Base-by-base conservation (phyloP, 495 filamentous ascomycete species). In the Penicillium malachiteum region DNA sequence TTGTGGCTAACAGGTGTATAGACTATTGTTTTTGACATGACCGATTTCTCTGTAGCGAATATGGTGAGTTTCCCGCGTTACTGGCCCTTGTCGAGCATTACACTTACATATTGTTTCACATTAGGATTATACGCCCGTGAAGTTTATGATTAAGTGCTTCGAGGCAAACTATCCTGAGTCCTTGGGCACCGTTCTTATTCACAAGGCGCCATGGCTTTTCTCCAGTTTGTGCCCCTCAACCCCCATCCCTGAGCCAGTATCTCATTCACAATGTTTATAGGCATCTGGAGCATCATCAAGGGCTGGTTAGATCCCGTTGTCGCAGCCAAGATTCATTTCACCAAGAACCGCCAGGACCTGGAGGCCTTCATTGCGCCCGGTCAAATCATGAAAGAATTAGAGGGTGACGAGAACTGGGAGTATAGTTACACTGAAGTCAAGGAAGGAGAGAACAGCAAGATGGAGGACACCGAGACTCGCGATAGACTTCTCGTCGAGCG, bases 81-180 rank as follows among this genome's bases (percentile, higher is more conserved):
- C 7, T 41, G 9, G 39, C 14, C 17, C 3, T 34, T 30, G 8
- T 33, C 11, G 4, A 3, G 5, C 8, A 3, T 9, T 43, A 2
- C 5, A 40, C 30, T 11, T 11, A 33, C 45, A 71, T 50, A 10
- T 34, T 33, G 40, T 39, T 3, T 31, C 11, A 10, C 26, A 11
- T 17, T 38, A 92, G 89, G 94, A 98, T 67, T 97, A 97, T 67
- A 83, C 90, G 0, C 94, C 94, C 0, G 91, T 98, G 21, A 97
- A 93, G 64, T 97, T 97, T 78, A 96, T 98, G 84, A 97, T 97
- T 76, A 96, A 96, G 75, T 96, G 91, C 72, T 98, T 98, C 68
- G 95, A 97, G 75, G 95, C 94, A 48, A 97, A 98, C 72, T 98
- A 97, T 67, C 94, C 95, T 26, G 95, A 97, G 68, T 89, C 82